These are phyloP conservation scores for Candolleomyces eurysporus DNA, from an alignment of 768 basidiomycete genomes.

Conservation along the genomic window DNA sequence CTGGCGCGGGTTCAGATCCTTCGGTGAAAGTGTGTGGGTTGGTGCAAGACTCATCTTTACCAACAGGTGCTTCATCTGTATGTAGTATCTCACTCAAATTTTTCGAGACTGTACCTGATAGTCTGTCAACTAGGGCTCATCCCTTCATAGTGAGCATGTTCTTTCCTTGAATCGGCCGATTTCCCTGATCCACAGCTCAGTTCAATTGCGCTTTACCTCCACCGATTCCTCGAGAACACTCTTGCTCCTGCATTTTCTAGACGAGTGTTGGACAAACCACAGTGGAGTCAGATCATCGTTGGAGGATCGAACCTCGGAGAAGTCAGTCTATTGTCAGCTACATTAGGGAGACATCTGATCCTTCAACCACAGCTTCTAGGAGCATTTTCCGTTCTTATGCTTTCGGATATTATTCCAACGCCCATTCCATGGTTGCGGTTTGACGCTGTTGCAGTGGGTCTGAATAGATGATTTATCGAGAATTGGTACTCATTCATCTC, in stretches of 20 bases:
- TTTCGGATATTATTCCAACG: constrained; percentile 28
- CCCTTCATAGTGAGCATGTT: constrained; percentile 21
- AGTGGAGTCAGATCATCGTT: constrained; percentile 33
- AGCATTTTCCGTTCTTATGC: constrained; percentile 24
- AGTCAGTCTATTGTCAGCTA: constrained; percentile 6
- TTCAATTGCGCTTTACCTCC: constrained; percentile 27
- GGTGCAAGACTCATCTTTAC: constrained; percentile 24
- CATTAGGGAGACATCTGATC: not conserved
- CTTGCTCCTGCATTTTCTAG: constrained; percentile 30
- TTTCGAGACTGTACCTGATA: not conserved
- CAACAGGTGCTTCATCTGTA: constrained; percentile 27
- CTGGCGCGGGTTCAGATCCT: constrained; percentile 18
- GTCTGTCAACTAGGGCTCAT: constrained; percentile 18
- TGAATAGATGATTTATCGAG: not conserved
- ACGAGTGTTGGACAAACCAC: constrained; percentile 23
- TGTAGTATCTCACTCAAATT: not conserved
- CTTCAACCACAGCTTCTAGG: constrained; percentile 21
- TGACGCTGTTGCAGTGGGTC: constrained; percentile 23
- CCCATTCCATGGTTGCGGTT: constrained; percentile 31
- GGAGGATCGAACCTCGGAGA: constrained; percentile 36
- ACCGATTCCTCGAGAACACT: constrained; percentile 28
- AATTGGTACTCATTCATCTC: not conserved
- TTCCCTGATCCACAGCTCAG: constrained; percentile 8
- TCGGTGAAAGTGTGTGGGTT: constrained; percentile 25
- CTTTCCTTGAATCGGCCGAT: not conserved